Base-by-base conservation (phyloP, 129 eudicot genomes). In the Flaveria trinervia region DNA sequence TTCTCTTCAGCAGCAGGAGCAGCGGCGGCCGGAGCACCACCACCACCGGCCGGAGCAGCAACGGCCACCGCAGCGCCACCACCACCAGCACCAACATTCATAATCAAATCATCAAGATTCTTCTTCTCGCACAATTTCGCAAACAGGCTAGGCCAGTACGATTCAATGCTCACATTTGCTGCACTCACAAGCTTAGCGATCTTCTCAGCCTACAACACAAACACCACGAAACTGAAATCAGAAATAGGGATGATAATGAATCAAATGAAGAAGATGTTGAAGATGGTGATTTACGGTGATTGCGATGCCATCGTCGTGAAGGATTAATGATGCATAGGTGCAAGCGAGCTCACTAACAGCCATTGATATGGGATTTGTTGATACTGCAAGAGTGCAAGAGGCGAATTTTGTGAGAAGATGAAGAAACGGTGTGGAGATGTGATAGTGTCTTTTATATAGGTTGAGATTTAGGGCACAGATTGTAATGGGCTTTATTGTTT, bases 141-240 rank as follows among this genome's bases (percentile, higher is more conserved):
- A 70, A 91, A 88, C 14, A 91, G 84, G 71, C 89, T 72, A 1
- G 97, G 97, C 97, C 97, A 91, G 87, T 91, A 91, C 9, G 97
- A 86, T 44, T 91, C 97, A 9, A 91, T 82, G 9, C 41, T 49
- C 18, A 91, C 73, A 62, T 86, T 84, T 2, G 97, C 97, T 22
- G 93, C 88, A 9, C 79, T 83, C 50, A 88, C 86, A 33, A 91
- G 45, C 2, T 88, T 83, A 1, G 90, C 77, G 22, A 91, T 86
- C 79, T 91, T 91, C 82, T 91, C 97, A 9, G 92, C 80, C 96
- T 90, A 74, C 33, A 65, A 17, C 88, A 77, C 33, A 70, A 17
- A 49, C 73, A 49, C 11, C 51, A 39, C 36, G 44, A 20, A 10
- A 26, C 65, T 5, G 16, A 22, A 59, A 65, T 26, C 9, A 70